Evolutionary conservation across 2,329 filamentous ascomycete species (phyloP), one percentile per base, ranked within the genome.

Genomic region (Aspergillus arachidicola): DNA sequence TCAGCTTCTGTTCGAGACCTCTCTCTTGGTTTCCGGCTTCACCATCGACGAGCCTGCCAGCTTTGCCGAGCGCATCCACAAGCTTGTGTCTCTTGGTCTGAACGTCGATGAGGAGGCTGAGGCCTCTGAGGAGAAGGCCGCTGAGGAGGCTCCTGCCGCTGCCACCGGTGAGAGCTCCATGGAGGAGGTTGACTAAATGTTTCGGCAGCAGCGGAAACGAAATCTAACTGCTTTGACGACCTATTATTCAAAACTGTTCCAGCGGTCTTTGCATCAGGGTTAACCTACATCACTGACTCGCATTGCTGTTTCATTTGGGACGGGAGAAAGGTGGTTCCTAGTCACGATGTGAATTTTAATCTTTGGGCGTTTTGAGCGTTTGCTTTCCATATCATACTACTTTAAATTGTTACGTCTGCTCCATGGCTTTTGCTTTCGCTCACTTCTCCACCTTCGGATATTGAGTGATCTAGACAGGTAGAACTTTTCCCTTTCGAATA

Each of bases 31-130:
- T 78, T 98, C 95, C 73, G 95, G 95, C 76, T 99, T 99, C 91
- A 98, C 95, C 81, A 98, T 99, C 75, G 95, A 99, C 66, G 95
- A 99, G 88, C 95, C 95, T 69, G 93, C 95, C 73, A 91, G 92
- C 83, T 99, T 98, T 81, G 93, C 95, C 71, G 94, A 97, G 88
- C 94, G 95, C 81, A 98, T 99, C 81, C 94, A 99, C 92, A 97
- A 97, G 91, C 93, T 99, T 71, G 94, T 99, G 70, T 96, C 94
- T 73, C 90, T 99, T 68, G 95, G 95, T 74, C 86, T 99, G 79
- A 97, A 98, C 87, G 92, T 99, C 69, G 94, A 98, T 73, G 94
- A 97, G 85, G 91, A 94, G 78, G 89, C 91, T 62, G 93, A 96
- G 83, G 87, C 89, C 62, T 74, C 79, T 68, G 85, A 86, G 65